Conservation (phyloP, 768 basidiomycete genomes). For the Mycena galopus region DNA sequence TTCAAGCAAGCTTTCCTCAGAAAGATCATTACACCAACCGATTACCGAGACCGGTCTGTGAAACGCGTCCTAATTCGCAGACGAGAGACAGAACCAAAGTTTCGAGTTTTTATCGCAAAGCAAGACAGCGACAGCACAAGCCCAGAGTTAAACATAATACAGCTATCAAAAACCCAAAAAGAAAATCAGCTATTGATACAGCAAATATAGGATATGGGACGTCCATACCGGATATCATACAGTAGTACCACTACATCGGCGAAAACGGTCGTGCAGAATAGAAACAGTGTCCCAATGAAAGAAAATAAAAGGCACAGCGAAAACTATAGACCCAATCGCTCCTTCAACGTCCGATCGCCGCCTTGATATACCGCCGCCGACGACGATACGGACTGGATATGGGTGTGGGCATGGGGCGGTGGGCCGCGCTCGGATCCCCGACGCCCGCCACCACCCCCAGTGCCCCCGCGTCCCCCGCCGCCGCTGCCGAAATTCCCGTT, state of each 20-base stretch:
- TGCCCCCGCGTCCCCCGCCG: slow-evolving; percentile 49
- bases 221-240: slow-evolving; percentile 32
- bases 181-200: slow-evolving; percentile 47
- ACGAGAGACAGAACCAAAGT: neutral
- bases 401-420: slow-evolving; percentile 47
- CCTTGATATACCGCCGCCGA: slow-evolving; percentile 50
- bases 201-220: slow-evolving; percentile 11
- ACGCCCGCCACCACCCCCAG: slow-evolving; percentile 49
- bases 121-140: slow-evolving; percentile 29
- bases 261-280: slow-evolving; percentile 11
- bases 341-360: slow-evolving; percentile 86
- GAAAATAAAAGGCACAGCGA: neutral
- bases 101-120: neutral
- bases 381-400: neutral
- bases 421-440: slow-evolving; percentile 37
- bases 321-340: slow-evolving; percentile 81
- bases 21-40: too few species aligned
- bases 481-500: slow-evolving; percentile 46
- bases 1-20: too few species aligned
- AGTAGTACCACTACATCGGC: slow-evolving; percentile 28
- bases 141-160: slow-evolving; percentile 43
- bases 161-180: slow-evolving; percentile 29
- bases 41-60: too few species aligned
- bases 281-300: slow-evolving; percentile 24
- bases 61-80: too few species aligned